phyloP scores from a whole-genome alignment of 2,329 filamentous ascomycete genomes.

The Fusarium nurragi region DNA sequence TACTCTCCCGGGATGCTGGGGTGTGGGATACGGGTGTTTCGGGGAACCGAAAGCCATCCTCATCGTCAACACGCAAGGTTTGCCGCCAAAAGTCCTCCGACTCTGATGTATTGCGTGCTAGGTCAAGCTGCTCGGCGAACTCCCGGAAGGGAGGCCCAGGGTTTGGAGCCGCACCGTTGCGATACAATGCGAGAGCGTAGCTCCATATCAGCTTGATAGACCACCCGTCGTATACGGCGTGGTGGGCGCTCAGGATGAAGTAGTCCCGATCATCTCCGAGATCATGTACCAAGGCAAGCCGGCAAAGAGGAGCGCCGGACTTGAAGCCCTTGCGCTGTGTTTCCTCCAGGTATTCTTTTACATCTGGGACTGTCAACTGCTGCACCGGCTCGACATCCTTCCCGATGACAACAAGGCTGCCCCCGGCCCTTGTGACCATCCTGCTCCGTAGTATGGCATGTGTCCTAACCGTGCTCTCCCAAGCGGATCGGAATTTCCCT shows the following conservation, averaged over 20 bases:
- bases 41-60: background rate
- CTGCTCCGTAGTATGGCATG: background rate
- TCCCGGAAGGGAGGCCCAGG: background rate
- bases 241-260: background rate
- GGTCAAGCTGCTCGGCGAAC: background rate
- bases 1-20: background rate
- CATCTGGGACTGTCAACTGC: too few species aligned
- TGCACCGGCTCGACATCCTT: too few species aligned
- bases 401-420: background rate
- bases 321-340: too few species aligned
- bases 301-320: too few species aligned
- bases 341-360: too few species aligned
- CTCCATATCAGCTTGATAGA: background rate
- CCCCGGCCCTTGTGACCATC: background rate
- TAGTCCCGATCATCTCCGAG: background rate
- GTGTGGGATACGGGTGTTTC: background rate
- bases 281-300: too few species aligned
- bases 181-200: background rate
- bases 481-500: background rate
- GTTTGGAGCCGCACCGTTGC: too few species aligned
- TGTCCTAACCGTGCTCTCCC: background rate
- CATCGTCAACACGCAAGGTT: too few species aligned
- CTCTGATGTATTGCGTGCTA: background rate
- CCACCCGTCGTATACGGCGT: background rate
- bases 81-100: too few species aligned